Evolutionary conservation across 192 early-diverging fungal species (phyloP), one percentile per base, ranked within the genome.

Genomic region (Coemansia sp.): DNA sequence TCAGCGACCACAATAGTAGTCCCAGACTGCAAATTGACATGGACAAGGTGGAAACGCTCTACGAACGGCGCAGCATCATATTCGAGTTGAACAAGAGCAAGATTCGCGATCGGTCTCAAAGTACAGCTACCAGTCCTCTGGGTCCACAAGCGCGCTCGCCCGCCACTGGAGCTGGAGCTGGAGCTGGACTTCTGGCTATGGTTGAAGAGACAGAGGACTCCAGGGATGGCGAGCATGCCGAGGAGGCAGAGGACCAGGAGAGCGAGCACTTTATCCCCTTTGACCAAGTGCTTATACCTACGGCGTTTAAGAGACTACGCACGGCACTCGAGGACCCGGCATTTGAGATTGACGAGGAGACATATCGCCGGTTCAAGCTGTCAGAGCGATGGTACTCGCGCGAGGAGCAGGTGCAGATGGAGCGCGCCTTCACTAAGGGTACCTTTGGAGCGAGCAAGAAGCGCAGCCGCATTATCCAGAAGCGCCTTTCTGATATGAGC

Each of bases 371-470:
- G 32, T 83, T 83, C 70, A 78, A 75, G 64, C 65, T 83, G 16
- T 83, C 81, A 2, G 81, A 83, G 66, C 75, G 76, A 59, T 83
- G 81, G 81, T 83, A 78, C 62, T 76, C 69, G 3, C 81, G 81
- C 62, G 76, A 83, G 32, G 76, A 78, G 73, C 69, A 62, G 26
- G 39, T 62, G 53, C 75, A 78, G 70, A 55, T 74, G 39, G 76
- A 81, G 59, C 59, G 71, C 4, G 39, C 74, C 23, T 69, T 70
- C n/a, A 61, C 40, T 47, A 39, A 40, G n/a, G 73, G 66, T 35
- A 78, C 76, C 0, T 66, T 78, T 63, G 77, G 77, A 14, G 68
- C 64, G 30, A 74, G 67, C 63, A 73, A 67, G 46, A 50, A 58
- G 28, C 70, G 76, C 26, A 64, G 58, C 14, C 23, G 68, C 1